Conservation (phyloP, 1,284 basidiomycete genomes). For the Mycena citricolor region DNA sequence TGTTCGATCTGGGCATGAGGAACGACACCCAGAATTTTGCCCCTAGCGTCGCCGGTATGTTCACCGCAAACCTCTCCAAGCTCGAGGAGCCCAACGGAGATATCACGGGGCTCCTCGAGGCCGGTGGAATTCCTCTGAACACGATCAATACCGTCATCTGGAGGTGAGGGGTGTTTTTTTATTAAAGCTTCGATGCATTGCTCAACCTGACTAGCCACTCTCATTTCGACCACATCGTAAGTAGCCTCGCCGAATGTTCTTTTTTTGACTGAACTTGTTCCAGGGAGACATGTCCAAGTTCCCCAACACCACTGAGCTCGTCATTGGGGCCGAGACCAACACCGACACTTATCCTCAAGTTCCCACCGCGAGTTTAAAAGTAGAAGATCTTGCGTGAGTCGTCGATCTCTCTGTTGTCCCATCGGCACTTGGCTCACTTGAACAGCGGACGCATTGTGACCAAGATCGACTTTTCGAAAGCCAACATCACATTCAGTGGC, state of each 20-base stretch:
- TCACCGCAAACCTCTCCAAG: background rate
- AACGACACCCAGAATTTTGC: conserved; percentile 7
- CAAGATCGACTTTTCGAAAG: conserved; percentile 12
- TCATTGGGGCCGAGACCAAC: conserved; percentile 23
- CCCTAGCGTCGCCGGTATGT: background rate
- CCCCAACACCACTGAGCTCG: conserved; percentile 22
- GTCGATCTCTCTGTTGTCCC: background rate
- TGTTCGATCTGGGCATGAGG: conserved; percentile 12
- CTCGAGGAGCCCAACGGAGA: conserved; percentile 11
- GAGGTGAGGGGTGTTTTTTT: conserved; percentile 22
- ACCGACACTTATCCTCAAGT: conserved; percentile 15
- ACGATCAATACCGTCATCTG: conserved; percentile 26
- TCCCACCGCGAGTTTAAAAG: conserved; percentile 16
- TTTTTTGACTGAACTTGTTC: background rate
- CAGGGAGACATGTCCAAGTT: conserved; percentile 25
- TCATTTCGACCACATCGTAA: conserved; percentile 25
- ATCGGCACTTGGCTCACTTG: background rate
- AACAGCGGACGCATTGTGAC: conserved; percentile 12
- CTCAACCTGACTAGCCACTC: conserved; percentile 19
- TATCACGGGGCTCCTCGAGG: conserved; percentile 21
- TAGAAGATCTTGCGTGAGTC: conserved; percentile 21
- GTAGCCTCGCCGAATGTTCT: background rate
- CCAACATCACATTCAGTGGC: conserved; percentile 17
- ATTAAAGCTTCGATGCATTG: background rate
- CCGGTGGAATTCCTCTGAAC: conserved; percentile 20